These are phyloP conservation scores for Spinacia oleracea DNA, from an alignment of 179 eudicot species.

Conservation along the genomic window DNA sequence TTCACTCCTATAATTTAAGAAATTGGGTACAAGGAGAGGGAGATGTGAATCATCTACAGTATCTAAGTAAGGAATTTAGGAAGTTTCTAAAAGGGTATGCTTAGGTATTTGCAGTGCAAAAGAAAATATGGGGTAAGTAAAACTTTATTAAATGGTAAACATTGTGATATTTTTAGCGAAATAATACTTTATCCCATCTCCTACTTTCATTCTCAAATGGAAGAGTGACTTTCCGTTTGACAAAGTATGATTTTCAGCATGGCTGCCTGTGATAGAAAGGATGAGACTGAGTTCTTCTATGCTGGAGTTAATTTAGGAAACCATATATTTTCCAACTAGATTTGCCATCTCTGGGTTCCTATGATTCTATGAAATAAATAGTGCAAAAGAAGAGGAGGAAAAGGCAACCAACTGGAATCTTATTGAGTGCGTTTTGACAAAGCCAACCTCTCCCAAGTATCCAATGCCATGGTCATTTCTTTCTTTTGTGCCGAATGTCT, in stretches of 20 bases:
- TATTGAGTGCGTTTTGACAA: constrained; percentile 28
- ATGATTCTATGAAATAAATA: neutral
- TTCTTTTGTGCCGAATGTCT: constrained; percentile 8
- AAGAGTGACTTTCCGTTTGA: neutral
- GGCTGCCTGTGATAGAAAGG: neutral
- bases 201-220: too few species aligned
- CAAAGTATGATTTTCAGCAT: neutral
- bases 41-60: too few species aligned
- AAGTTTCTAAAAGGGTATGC: too few species aligned
- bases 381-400: neutral
- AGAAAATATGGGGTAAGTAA: too few species aligned
- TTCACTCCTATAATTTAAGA: too few species aligned
- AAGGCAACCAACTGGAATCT: constrained; percentile 16
- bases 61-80: too few species aligned
- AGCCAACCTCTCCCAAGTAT: constrained; percentile 24
- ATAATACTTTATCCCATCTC: too few species aligned
- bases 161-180: too few species aligned
- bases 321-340: neutral
- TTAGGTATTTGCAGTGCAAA: too few species aligned
- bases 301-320: neutral
- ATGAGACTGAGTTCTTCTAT: neutral
- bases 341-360: neutral
- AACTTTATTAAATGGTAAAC: too few species aligned
- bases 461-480: constrained; percentile 24
- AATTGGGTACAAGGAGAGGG: too few species aligned